Conservation (phyloP, 2,329 filamentous ascomycete genomes). For the Xylariaceae sp. region DNA sequence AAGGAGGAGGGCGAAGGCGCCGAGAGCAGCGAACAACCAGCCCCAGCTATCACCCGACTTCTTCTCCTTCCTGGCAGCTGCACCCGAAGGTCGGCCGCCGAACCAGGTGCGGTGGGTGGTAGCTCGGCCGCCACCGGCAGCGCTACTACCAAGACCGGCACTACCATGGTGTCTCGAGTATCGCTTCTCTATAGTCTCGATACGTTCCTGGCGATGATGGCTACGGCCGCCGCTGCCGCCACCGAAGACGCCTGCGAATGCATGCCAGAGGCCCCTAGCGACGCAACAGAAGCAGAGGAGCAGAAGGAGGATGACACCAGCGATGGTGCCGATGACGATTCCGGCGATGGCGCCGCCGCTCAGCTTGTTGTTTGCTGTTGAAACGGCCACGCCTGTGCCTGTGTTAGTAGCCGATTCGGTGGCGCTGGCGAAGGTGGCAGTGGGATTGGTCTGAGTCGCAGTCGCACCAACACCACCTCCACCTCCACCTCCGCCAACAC, state of each 20-base stretch:
- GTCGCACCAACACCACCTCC: constrained; percentile 21
- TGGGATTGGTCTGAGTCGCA: constrained; percentile 45
- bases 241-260: constrained; percentile 52
- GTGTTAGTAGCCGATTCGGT: constrained; percentile 50
- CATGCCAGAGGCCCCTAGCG: constrained; percentile 55
- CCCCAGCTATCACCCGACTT: constrained; percentile 46
- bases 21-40: constrained; percentile 49
- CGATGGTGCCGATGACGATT: constrained; percentile 69
- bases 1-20: constrained; percentile 48
- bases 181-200: constrained; percentile 60
- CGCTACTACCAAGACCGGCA: constrained; percentile 36
- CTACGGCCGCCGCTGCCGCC: constrained; percentile 38
- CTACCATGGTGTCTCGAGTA: constrained; percentile 48
- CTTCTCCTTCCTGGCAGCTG: constrained; percentile 42
- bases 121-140: constrained; percentile 42
- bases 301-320: constrained; percentile 60
- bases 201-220: constrained; percentile 45
- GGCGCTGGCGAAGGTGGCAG: constrained; percentile 41
- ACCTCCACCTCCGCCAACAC: too few relatives aligned
- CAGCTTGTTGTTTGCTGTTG: constrained; percentile 42
- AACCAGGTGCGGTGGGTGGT: constrained; percentile 54
- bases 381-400: constrained; percentile 34
- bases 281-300: constrained; percentile 73
- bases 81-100: constrained; percentile 40
- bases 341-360: constrained; percentile 72